Base-by-base conservation (phyloP, 108 stramenopile species). In the Pseudonitzschia multiseries region DNA sequence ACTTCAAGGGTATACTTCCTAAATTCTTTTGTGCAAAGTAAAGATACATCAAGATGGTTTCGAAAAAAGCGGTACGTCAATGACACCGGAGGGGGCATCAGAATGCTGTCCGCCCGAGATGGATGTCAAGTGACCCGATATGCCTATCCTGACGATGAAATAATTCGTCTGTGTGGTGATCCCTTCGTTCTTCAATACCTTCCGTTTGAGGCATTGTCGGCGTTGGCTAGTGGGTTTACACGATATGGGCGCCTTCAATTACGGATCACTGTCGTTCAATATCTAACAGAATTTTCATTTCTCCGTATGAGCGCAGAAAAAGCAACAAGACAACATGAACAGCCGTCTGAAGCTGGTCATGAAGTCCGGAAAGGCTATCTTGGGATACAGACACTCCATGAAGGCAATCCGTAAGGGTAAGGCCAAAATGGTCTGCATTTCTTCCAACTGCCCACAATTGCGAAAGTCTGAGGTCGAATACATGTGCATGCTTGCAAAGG, bases 381-480 rank as follows among this genome's bases (percentile, higher is more conserved):
- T 99, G 52, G 99, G 99, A 57, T 98, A 97, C 96, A 98, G 97
- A 90, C 70, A 85, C 21, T 89, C 95, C 62, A 41, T 98, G 79
- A 99, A 99, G 92, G 53, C 81, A 27, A 92, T 99, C 32, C 97
- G 99, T 65, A 89, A 83, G 65, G 83, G 87, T 74, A 93, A 96
- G 90, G 86, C 97, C 64, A 98, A 98, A 85, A 81, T 99, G 86
- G 84, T 99, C 31, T 81, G 98, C 51, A 96, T 99, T 80, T 83
- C 97, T 51, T 95, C 86, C 86, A 99, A 99, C 92, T 95, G 93
- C 84, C 99, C 98, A 9, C 97, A 96, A 41, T 79, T 99, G 57
- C 90, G 98, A 62, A 98, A 98, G 90, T 97, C 97, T 12, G 98
- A 98, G 85, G 85, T 99, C 53, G 98, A 99, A 79, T 99, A 99